phyloP scores from a whole-genome alignment of 805 yeast species.

The Saccharomycopsis synnaedendra region DNA sequence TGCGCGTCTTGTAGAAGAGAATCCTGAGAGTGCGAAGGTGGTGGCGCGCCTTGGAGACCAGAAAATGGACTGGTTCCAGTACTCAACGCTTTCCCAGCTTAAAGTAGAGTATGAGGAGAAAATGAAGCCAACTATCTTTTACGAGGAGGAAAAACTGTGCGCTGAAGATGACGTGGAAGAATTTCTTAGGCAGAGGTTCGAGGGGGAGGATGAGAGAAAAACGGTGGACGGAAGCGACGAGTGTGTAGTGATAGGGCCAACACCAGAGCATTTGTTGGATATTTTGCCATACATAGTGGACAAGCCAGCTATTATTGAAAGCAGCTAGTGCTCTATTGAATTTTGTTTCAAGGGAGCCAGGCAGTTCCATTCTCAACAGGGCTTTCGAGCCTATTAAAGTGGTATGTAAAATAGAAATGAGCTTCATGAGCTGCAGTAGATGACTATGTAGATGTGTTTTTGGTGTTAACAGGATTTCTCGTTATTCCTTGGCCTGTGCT shows the following conservation, averaged over 20 bases:
- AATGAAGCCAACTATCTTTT: slow-evolving; percentile 19
- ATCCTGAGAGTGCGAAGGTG: slow-evolving; percentile 19
- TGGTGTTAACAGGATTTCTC: no score
- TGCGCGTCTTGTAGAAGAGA: slow-evolving; percentile 21
- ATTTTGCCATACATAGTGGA: slow-evolving; percentile 8
- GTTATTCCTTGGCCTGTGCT: no score
- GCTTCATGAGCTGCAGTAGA: no score
- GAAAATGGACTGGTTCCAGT: slow-evolving; percentile 27
- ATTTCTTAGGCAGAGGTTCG: no score
- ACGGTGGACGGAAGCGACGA: slow-evolving; percentile 10
- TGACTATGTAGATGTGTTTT: no score
- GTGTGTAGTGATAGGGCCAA: slow-evolving; percentile 11
- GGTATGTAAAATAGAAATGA: no score
- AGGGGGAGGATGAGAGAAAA: no score
- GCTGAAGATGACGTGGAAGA: slow-evolving; percentile 14
- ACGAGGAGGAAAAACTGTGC: neutral
- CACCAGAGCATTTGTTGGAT: slow-evolving; percentile 13
- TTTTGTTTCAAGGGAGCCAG: no score
- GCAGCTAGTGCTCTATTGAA: no score
- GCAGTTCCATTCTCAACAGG: no score
- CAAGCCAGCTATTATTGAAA: no score
- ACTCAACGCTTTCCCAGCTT: slow-evolving; percentile 26
- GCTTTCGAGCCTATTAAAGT: no score
- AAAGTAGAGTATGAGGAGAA: slow-evolving; percentile 21
- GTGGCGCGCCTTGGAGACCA: slow-evolving; percentile 15